Base-by-base conservation (phyloP, 768 basidiomycete genomes). In the Boletus coccyginus region DNA sequence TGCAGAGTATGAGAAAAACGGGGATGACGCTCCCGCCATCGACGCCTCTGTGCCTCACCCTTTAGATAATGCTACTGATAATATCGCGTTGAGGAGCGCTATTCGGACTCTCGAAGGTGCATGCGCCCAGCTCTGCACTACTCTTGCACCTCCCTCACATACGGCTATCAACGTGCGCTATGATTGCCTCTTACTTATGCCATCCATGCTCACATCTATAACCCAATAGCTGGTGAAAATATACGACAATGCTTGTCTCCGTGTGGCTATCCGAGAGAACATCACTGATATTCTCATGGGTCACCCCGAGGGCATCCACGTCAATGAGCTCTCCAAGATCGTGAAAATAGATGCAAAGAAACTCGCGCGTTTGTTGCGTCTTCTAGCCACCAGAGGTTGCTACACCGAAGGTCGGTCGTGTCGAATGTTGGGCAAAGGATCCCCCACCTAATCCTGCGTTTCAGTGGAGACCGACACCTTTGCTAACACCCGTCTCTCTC, bases 111-210 rank as follows among this genome's bases (percentile, higher is more conserved):
- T 74, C 21, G 73, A 75, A 53, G 75, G 74, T 38, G 74, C 74
- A 41, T 73, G 73, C 55, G 63, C 64, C 16, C 75, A 73, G 53
- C 40, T 76, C 38, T 72, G 73, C 56, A 47, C 67, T 11, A 71
- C 72, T n/a, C 63, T 75, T 11, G 72, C 73, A 12, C 73, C 64
- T 0, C 75, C 74, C n/a, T 50, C 61, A 7, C 73, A 74, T 47
- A 67, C 64, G 4, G 64, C 66, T 3, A 55, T 67, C 41, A 74
- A 73, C 33, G 74, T 76, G 50, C 35, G 70, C 21, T 45, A 11
- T 24, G 1, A 10, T 10, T 32, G 5, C 6, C 24, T 4, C 27
- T 44, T 19, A 44, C 29, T 0, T n/a, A 35, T 38, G 3, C 24
- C 7, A 24, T 14, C 5, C 19, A 42, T 19, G 1, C 19, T 48